Conservation (phyloP, 2,329 filamentous ascomycete species). For the Neopestalotiopsis sp. region DNA sequence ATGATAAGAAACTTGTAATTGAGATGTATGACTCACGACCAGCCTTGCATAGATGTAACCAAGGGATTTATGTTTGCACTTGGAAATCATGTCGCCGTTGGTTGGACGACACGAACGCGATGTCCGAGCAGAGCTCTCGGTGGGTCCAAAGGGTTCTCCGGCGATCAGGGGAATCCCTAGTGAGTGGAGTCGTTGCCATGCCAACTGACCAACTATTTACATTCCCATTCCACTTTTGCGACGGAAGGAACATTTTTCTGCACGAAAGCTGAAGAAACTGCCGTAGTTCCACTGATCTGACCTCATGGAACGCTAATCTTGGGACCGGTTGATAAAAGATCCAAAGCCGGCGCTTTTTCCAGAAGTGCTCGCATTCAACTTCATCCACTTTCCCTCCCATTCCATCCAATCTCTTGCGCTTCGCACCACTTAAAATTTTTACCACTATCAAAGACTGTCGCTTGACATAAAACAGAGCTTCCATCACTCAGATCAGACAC, state of each 20-base stretch:
- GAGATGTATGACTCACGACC: conserved; percentile 5
- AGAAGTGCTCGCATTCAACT: background rate
- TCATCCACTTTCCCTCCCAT: background rate
- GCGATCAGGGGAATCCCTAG: background rate
- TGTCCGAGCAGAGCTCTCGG: background rate
- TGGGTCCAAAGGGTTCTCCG: background rate
- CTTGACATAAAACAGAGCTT: background rate
- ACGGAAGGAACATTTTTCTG: conserved; percentile 14
- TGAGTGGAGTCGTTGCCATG: background rate
- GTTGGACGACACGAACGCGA: conserved; percentile 5
- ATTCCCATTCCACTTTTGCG: conserved; percentile 10
- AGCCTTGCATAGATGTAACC: conserved; percentile 4
- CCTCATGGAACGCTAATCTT: conserved; percentile 3
- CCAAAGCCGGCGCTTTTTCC: background rate
- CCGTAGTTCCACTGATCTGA: conserved; percentile 10
- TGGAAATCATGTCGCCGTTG: conserved; percentile 1
- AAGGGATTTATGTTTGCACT: background rate
- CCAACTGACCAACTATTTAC: conserved; percentile 13
- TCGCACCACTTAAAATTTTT: background rate
- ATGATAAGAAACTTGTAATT: background rate
- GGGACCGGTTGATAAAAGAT: conserved; percentile 11
- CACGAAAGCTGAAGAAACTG: conserved; percentile 6
- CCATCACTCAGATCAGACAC: background rate
- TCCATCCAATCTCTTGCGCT: conserved; percentile 1
- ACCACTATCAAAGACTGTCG: background rate